Percentiles rank a stretch among this genome's conserved stretches.
Conservation (phyloP, 768 basidiomycete species). For the Filobasidium floriforme region DNA sequence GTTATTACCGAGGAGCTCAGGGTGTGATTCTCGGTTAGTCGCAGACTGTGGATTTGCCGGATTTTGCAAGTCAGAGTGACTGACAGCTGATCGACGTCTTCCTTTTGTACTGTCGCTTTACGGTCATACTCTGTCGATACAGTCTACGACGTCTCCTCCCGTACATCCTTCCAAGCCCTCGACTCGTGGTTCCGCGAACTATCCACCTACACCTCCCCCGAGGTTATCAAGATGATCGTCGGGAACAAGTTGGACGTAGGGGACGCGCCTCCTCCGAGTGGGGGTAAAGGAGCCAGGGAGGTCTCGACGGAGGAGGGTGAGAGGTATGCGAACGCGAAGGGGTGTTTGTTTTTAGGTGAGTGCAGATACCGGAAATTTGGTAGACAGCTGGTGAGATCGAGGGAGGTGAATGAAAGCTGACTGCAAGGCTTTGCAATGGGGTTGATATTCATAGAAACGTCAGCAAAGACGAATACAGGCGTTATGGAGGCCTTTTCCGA, state of each 20-base stretch:
- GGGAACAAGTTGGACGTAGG: conserved; percentile 87
- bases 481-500: conserved; percentile 70
- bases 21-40: conserved; percentile 49
- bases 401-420: neutral
- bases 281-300: conserved; percentile 51
- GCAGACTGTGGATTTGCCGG: neutral
- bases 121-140: conserved; percentile 6
- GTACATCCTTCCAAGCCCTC: conserved; percentile 89
- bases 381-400: no score
- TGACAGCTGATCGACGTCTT: neutral
- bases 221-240: conserved; percentile 88
- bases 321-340: conserved; percentile 72
- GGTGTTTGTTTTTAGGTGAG: conserved; percentile 64
- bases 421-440: neutral
- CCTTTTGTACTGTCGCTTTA: neutral
- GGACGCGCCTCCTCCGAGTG: neutral
- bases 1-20: conserved; percentile 70
- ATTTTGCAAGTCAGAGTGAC: neutral
- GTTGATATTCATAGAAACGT: conserved; percentile 56
- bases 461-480: conserved; percentile 80
- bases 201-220: conserved; percentile 78
- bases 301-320: conserved; percentile 71
- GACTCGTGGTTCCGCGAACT: conserved; percentile 83
- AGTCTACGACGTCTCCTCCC: conserved; percentile 93
- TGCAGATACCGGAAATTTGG: no score